Conservation (phyloP, 2,329 filamentous ascomycete species). For the Tolypocladium nubicola region DNA sequence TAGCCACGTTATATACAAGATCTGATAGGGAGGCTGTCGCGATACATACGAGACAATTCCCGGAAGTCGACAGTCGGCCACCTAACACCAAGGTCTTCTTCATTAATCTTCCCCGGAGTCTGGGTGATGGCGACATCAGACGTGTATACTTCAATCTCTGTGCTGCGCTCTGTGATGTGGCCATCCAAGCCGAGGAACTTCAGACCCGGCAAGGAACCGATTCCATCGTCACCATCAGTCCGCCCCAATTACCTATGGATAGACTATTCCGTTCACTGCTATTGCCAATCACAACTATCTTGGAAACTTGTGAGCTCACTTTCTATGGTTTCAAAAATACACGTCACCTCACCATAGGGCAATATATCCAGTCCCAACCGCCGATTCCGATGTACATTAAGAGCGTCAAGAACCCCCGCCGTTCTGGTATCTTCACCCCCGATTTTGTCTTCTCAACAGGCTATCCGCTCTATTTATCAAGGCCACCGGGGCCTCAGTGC, state of each 20-base stretch:
- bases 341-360: slow-evolving; percentile 97
- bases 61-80: slow-evolving; percentile 54
- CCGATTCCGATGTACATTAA: slow-evolving; percentile 83
- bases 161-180: slow-evolving; percentile 83
- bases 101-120: slow-evolving; percentile 79
- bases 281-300: slow-evolving; percentile 80
- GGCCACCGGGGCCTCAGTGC: slow-evolving; percentile 23
- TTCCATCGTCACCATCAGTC: slow-evolving; percentile 78
- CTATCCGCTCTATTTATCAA: slow-evolving; percentile 46
- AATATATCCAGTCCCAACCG: slow-evolving; percentile 69
- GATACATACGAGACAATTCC: slow-evolving; percentile 52
- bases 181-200: slow-evolving; percentile 74
- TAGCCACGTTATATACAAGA: slow-evolving; percentile 48
- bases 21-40: slow-evolving; percentile 60
- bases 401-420: slow-evolving; percentile 78
- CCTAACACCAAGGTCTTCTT: slow-evolving; percentile 90
- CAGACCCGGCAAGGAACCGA: slow-evolving; percentile 99
- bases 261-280: no score
- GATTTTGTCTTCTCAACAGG: slow-evolving; percentile 47
- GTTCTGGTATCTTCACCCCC: slow-evolving; percentile 73
- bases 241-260: slow-evolving; percentile 84
- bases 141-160: slow-evolving; percentile 96
- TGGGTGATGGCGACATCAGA: slow-evolving; percentile 80
- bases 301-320: slow-evolving; percentile 90
- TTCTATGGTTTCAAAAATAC: slow-evolving; percentile 95